Base-by-base conservation (phyloP, 106 monocot species). In the Dioscorea dumetorum region DNA sequence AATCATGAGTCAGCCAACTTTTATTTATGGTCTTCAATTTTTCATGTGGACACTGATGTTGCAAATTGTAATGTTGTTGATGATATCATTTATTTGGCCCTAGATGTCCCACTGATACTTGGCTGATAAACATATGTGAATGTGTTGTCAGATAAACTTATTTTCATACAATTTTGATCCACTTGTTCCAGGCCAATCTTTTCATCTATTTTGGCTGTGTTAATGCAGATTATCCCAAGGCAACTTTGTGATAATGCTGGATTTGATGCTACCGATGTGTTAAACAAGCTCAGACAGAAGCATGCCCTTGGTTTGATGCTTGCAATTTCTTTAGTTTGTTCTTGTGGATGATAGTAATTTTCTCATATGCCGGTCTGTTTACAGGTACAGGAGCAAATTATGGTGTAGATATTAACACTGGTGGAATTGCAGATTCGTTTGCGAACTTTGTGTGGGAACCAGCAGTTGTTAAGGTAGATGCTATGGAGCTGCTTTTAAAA, bases 401-500 rank as follows among this genome's bases (percentile, higher is more conserved):
- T 71, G 97, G 97, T 33, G 89, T 99, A 50, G 97, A 99, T 72
- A 93, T 99, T 48, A 90, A 90, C 58, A 90, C 92, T 60, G 97
- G 97, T 69, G 92, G 92, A 62, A 90, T 99, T 76, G 73, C 87
- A 24, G 92, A 99, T 83, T 93, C 97, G 16, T 93, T 89, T 81
- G 82, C 84, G 16, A 99, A 87, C 77, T 99, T 99, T 81, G 97
- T 99, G 5, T 99, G 97, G 97, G 97, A 99, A 73, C 97, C 97
- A 77, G 78, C 97, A 71, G 78, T 99, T 56, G 97, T 93, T 13
- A 99, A 99, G 82, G 95, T 95, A 81, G 19, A 50, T 5, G 50
- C 31, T 32, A 5, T 50, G 17, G 1, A 53, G 3, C 14, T 22
- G 50, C 32, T 16, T 61, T 19, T 2, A 33, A 33, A 19, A 21